Percentiles rank a stretch among this genome's conserved stretches.
Evolutionary conservation across 1,284 basidiomycete species (phyloP).

Genomic region (Naganishia cerealis): DNA sequence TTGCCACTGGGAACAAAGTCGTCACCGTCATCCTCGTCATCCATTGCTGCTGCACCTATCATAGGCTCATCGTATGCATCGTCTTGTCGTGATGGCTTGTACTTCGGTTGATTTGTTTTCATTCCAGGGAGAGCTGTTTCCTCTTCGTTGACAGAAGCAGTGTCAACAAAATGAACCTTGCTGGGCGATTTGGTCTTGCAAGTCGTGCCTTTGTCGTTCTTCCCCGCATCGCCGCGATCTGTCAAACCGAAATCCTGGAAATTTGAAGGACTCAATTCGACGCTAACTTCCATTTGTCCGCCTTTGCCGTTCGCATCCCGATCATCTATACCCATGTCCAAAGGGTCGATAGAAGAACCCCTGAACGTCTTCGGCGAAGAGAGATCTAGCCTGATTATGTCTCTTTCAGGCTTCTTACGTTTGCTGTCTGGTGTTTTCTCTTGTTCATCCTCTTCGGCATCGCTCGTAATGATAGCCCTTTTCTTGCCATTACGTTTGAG

Average conservation of each 20-base stretch:
- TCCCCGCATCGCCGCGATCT: not conserved
- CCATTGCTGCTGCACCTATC: not conserved
- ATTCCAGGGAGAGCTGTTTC: not conserved
- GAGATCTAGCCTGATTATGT: not conserved
- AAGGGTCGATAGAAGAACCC: conserved; percentile 27
- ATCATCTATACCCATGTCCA: conserved; percentile 20
- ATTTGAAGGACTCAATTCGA: conserved; percentile 23
- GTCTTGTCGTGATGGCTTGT: not conserved
- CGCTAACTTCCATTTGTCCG: conserved; percentile 19
- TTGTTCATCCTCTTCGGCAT: conserved; percentile 18
- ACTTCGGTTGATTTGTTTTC: conserved; percentile 6
- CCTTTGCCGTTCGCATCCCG: not conserved
- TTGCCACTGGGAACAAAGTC: conserved; percentile 25
- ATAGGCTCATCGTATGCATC: conserved; percentile 14
- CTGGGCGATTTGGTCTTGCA: not conserved
- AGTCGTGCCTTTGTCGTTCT: not conserved
- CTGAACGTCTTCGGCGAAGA: not conserved
- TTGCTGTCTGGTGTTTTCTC: conserved; percentile 17
- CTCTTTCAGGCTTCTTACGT: conserved; percentile 2
- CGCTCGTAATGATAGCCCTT: conserved; percentile 22
- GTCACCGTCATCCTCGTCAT: conserved; percentile 30
- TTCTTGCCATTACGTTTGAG: conserved; percentile 9
- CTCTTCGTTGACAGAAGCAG: not conserved
- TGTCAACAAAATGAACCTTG: conserved; percentile 22
- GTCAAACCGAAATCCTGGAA: not conserved